Conservation (phyloP, 1,284 basidiomycete species). For the Trichosporon asahii region DNA sequence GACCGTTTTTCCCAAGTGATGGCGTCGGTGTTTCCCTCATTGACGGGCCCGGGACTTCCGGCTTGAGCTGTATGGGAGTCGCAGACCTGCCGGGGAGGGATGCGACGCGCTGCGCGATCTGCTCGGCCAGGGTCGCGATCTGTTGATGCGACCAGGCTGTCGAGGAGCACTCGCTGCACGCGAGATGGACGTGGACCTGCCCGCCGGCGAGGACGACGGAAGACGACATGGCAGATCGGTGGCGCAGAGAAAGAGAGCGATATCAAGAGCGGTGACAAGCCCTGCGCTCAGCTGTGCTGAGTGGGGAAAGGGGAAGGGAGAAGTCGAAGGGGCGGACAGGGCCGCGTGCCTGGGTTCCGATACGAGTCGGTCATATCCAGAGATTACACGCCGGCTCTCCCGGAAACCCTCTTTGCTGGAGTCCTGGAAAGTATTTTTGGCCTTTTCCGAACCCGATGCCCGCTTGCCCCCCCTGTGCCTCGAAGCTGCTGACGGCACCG, state of each 20-base stretch:
- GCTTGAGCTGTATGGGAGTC: neutral
- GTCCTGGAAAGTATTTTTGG: neutral
- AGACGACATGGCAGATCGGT: neutral
- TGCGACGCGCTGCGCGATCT: neutral
- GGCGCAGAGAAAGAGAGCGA: neutral
- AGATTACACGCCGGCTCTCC: neutral
- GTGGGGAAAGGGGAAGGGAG: neutral
- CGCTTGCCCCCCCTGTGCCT: neutral
- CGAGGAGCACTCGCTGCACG: conserved; percentile 10
- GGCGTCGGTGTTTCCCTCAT: neutral
- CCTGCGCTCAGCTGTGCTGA: too few species aligned
- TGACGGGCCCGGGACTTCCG: neutral
- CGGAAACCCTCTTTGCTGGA: neutral
- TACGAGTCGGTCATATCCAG: neutral
- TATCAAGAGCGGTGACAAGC: neutral
- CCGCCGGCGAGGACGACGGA: conserved; percentile 17
- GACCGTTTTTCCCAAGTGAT: conserved; percentile 21
- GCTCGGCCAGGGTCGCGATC: conserved; percentile 17
- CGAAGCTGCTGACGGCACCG: too few species aligned
- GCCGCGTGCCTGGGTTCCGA: neutral
- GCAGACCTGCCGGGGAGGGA: too few species aligned
- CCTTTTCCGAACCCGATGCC: neutral
- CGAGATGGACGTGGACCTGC: conserved; percentile 16
- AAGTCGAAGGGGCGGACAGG: neutral
- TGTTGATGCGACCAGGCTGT: conserved; percentile 19